These are phyloP conservation scores for Trichoderma breve DNA, from an alignment of 2,329 filamentous ascomycete genomes.

Conservation along the genomic window DNA sequence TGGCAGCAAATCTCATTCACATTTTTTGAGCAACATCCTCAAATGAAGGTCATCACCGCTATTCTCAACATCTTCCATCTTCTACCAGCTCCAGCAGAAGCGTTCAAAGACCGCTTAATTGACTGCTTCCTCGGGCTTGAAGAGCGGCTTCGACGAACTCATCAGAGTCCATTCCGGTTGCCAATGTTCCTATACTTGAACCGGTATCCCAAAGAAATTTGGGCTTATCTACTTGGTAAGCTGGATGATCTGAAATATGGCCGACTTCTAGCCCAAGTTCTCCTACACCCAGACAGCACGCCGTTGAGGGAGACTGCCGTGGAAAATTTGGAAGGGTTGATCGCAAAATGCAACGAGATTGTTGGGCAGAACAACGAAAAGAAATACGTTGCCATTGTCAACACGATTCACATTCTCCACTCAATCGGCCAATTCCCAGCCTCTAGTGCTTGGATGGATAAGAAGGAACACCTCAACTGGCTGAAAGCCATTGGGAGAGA, in stretches of 20 bases:
- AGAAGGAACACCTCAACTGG: slow-evolving; percentile 59
- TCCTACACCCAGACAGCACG: slow-evolving; percentile 71
- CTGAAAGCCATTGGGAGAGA: slow-evolving; percentile 69
- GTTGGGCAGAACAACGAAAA: slow-evolving; percentile 67
- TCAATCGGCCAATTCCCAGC: slow-evolving; percentile 69
- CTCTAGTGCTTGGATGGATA: slow-evolving; percentile 66
- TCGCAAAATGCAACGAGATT: slow-evolving; percentile 63
- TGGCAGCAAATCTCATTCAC: slow-evolving; percentile 92
- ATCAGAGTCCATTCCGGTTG: slow-evolving; percentile 85
- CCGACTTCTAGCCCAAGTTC: slow-evolving; percentile 83
- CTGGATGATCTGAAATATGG: slow-evolving; percentile 85
- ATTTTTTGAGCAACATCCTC: slow-evolving; percentile 85
- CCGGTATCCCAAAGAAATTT: slow-evolving; percentile 85
- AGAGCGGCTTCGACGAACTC: slow-evolving; percentile 77
- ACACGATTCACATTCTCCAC: slow-evolving; percentile 81
- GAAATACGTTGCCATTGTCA: slow-evolving; percentile 69
- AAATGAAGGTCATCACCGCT: slow-evolving; percentile 92
- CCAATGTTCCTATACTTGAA: slow-evolving; percentile 93
- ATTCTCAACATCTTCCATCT: slow-evolving; percentile 97
- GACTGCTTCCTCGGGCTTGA: slow-evolving; percentile 89
- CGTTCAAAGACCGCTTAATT: slow-evolving; percentile 87
- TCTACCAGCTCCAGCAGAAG: slow-evolving; percentile 83
- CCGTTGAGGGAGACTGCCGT: slow-evolving; percentile 72
- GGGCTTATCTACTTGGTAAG: slow-evolving; percentile 73
- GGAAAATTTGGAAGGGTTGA: slow-evolving; percentile 69